Percentiles rank a stretch among this genome's conserved stretches.
These are phyloP conservation scores for Penicillium odoratum DNA, from an alignment of 495 filamentous ascomycete species.

Conservation along the genomic window DNA sequence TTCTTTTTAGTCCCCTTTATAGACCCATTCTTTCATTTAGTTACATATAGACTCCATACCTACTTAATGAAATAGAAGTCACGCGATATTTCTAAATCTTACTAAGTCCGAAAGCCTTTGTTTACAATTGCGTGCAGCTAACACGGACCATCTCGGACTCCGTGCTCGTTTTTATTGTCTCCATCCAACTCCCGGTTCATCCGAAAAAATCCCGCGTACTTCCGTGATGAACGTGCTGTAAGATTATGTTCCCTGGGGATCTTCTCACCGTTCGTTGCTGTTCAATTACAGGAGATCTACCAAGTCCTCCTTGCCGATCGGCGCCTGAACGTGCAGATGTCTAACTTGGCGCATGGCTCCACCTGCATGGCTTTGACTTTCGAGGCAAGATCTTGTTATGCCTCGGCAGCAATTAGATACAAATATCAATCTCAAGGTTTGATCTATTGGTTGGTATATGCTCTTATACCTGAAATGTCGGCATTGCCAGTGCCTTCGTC, in stretches of 20 bases:
- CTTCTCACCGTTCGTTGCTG: background rate
- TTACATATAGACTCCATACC: no score
- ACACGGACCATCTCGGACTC: constrained; percentile 7
- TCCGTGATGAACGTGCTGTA: background rate
- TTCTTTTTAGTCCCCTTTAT: no score
- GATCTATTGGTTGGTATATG: no score
- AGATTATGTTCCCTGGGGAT: background rate
- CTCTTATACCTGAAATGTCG: no score
- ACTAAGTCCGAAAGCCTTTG: background rate
- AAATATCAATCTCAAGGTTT: background rate
- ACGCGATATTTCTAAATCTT: background rate
- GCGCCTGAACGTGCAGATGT: constrained; percentile 1
- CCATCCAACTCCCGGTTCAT: background rate
- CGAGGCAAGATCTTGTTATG: background rate
- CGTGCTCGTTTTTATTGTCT: constrained; percentile 3
- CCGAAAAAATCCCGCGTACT: background rate
- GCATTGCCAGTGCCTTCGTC: no score
- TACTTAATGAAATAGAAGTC: no score
- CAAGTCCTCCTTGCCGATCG: background rate
- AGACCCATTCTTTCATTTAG: no score
- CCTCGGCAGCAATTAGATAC: background rate
- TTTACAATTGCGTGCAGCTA: constrained; percentile 8
- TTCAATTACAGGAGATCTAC: background rate
- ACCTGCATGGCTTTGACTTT: background rate
- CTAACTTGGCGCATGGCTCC: background rate